phyloP scores from a whole-genome alignment of 1,284 basidiomycete genomes.

The Dichomitus squalens region DNA sequence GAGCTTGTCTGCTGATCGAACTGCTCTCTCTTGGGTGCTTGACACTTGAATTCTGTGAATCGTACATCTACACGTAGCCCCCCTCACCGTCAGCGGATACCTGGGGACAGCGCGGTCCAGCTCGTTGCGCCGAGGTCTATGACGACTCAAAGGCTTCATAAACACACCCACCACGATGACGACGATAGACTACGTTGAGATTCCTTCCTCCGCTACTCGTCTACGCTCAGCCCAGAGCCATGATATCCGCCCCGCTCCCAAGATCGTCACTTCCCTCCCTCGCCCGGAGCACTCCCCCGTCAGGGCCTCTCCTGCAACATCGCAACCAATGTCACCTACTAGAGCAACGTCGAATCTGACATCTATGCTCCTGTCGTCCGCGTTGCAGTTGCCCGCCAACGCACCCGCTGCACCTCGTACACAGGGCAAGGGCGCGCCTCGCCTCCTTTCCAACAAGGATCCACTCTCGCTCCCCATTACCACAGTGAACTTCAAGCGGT shows the following conservation, averaged over 20 bases:
- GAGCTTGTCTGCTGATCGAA: no score
- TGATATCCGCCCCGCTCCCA: constrained; percentile 43
- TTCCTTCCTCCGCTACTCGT: constrained; percentile 49
- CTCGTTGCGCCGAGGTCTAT: neutral
- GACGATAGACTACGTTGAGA: constrained; percentile 52
- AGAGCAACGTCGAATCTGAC: constrained; percentile 34
- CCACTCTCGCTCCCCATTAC: constrained; percentile 73
- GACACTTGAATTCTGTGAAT: no score
- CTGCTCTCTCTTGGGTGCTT: no score
- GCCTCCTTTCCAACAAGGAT: constrained; percentile 53
- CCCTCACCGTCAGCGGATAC: no score
- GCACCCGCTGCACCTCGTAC: constrained; percentile 27
- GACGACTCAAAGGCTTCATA: neutral
- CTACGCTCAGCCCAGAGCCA: constrained; percentile 35
- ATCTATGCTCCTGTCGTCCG: constrained; percentile 35
- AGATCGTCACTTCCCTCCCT: constrained; percentile 48
- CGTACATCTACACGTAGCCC: no score
- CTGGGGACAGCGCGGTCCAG: no score
- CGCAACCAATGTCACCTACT: constrained; percentile 21
- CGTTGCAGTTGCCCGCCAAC: constrained; percentile 35
- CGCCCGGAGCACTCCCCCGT: constrained; percentile 32
- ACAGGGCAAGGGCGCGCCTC: constrained; percentile 29
- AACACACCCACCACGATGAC: constrained; percentile 35
- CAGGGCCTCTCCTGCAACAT: constrained; percentile 24
- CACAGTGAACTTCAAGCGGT: constrained; percentile 73